phyloP scores from a whole-genome alignment of 1,284 basidiomycete genomes.

The Malassezia vespertilionis region DNA sequence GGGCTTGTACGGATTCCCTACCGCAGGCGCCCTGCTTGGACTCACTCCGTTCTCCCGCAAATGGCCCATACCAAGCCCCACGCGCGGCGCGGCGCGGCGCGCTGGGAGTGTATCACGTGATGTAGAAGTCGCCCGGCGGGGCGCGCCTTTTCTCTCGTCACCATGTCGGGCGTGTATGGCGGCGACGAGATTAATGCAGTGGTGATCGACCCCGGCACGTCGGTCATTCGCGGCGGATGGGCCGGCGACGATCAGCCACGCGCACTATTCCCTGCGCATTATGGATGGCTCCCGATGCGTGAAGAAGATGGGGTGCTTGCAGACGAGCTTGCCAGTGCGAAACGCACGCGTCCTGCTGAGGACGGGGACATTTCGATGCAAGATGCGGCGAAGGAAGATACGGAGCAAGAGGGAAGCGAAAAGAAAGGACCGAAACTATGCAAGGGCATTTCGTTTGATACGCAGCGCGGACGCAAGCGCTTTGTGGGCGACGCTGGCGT shows the following conservation, averaged over 20 bases:
- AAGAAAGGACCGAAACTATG: too few species aligned
- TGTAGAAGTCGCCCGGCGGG: not conserved
- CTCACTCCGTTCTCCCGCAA: constrained; percentile 2
- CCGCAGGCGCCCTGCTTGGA: constrained; percentile 3
- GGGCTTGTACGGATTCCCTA: not conserved
- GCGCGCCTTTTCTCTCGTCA: constrained; percentile 6
- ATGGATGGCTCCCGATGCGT: constrained; percentile 58
- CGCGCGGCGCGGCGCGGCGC: not conserved
- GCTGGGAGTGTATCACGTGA: constrained; percentile 7
- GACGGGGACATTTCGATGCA: constrained; percentile 19
- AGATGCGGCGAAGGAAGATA: constrained; percentile 2
- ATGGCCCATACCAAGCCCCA: not conserved
- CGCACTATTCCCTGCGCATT: constrained; percentile 76
- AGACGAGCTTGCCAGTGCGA: constrained; percentile 1
- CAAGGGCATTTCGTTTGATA: constrained; percentile 23
- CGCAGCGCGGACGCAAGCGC: constrained; percentile 53
- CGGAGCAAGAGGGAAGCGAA: not conserved
- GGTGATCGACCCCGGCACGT: constrained; percentile 85
- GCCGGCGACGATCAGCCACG: constrained; percentile 95
- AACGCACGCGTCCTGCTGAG: not conserved
- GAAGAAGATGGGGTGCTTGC: constrained; percentile 44
- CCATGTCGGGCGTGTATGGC: constrained; percentile 45
- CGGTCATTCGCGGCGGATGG: constrained; percentile 71
- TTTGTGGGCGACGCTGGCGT: constrained; percentile 83
- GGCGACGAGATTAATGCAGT: constrained; percentile 82